phyloP scores from a whole-genome alignment of 352 stramenopile genomes.

The Phytophthora pistaciae region DNA sequence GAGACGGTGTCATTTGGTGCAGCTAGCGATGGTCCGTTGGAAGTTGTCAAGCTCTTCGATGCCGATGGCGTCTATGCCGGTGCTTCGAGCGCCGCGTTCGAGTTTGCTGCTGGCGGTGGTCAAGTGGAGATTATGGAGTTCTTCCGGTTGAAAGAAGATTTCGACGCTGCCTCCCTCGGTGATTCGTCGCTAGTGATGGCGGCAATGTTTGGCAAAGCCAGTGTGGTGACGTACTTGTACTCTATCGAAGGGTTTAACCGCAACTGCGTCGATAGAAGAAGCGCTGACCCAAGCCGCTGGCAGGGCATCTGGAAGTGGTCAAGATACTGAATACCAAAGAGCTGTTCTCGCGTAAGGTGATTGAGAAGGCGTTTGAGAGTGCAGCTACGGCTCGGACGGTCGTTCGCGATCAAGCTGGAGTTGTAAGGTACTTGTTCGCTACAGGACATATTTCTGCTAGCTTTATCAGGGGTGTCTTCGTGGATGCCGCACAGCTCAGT shows the following conservation, averaged over 20 bases:
- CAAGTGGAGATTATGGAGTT: conserved; percentile 10
- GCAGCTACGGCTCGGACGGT: neutral
- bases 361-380: neutral
- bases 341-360: neutral
- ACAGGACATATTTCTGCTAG: neutral
- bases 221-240: neutral
- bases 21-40: neutral
- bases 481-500: neutral
- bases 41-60: conserved; percentile 2
- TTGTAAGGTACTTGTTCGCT: neutral
- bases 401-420: neutral
- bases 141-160: neutral
- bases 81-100: neutral
- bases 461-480: conserved; percentile 4
- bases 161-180: neutral
- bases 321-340: neutral
- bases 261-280: neutral
- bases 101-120: conserved; percentile 1
- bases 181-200: neutral
- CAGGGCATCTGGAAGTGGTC: conserved; percentile 1
- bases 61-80: neutral
- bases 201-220: neutral
- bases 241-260: neutral
- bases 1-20: neutral
- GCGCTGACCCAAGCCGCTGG: neutral